Base-by-base conservation (phyloP, 345 rosid species). In the Aegle marmelos region DNA sequence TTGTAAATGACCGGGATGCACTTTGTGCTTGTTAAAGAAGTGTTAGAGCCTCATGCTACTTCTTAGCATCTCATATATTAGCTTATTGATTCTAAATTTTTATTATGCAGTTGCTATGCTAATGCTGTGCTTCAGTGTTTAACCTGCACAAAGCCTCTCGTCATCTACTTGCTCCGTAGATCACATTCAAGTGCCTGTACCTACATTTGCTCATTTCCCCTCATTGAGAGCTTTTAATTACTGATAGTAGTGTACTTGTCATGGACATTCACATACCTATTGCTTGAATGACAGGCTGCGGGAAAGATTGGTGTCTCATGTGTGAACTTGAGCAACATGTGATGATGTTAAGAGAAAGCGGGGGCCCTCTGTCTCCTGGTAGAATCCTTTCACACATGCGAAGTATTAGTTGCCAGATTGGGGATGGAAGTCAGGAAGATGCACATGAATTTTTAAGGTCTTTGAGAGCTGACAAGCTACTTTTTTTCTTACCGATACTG, bases 381-480 rank as follows among this genome's bases (percentile, higher is more conserved):
- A 83, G 94, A 76, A 90, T 93, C 60, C 91, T 93, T 77, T 82
- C 84, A 10, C 94, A 89, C 78, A 86, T 91, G 86, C 89, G 86
- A 60, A 87, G 86, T 83, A 86, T 84, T 73, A 93, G 87, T 83
- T 84, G 90, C 75, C 95, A 90, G 77, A 91, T 90, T 83, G 94
- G 97, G 58, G 89, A 90, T 82, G 95, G 95, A 74, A 93, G 92
- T 82, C 97, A 91, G 82, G 95, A 93, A 89, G 97, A 93, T 86
- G 97, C 97, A 33, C 97, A 93, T 79, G 97, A 93, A 73, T 93
- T 91, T 85, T 82, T 91, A 88, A 93, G 97, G 97, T 93, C 27
- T 75, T 54, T 78, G 48, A 34, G 71, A 64, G 70, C 75, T 79
- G 77, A 48, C 76, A 67, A 59, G 76, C 67, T 59, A 66, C 10